Evolutionary conservation across 2,329 filamentous ascomycete genomes (phyloP).

Genomic region (Trichophyton benhamiae): DNA sequence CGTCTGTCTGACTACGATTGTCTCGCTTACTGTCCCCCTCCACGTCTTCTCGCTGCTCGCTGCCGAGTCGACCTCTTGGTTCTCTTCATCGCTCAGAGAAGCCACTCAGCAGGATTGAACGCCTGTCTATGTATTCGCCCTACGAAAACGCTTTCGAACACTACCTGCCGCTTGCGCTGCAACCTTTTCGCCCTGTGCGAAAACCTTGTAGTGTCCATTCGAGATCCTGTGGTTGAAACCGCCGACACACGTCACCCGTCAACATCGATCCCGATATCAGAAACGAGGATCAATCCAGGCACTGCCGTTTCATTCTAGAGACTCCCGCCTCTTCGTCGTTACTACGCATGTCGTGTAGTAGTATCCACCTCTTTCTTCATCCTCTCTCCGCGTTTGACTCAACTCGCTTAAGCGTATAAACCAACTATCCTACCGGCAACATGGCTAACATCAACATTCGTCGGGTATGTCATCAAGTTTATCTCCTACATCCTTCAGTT

Average conservation of each 20-base stretch:
- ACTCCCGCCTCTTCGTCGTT: conserved; percentile 2
- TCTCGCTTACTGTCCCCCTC: not conserved
- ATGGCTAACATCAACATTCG: conserved; percentile 99
- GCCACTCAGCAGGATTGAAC: conserved; percentile 25
- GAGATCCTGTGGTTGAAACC: conserved; percentile 78
- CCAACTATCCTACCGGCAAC: conserved; percentile 39
- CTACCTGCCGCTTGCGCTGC: conserved; percentile 88
- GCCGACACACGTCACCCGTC: conserved; percentile 22
- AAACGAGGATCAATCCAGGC: conserved; percentile 16
- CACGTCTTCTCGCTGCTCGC: not conserved
- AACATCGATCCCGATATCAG: conserved; percentile 10
- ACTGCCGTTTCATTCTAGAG: conserved; percentile 7
- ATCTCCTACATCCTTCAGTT: not conserved
- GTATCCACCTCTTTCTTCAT: conserved; percentile 33
- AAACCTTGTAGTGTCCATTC: conserved; percentile 84
- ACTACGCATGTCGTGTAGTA: conserved; percentile 50
- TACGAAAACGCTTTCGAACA: conserved; percentile 88
- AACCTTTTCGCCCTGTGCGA: conserved; percentile 90
- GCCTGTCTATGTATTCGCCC: conserved; percentile 98
- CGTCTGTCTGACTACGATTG: not conserved
- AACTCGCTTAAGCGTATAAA: conserved; percentile 18
- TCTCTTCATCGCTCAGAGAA: conserved; percentile 27
- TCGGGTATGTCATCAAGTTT: conserved; percentile 38
- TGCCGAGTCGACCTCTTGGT: conserved; percentile 7
- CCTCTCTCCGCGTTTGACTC: conserved; percentile 22